Conservation (phyloP, 345 rosid species). For the Populus deltoides region DNA sequence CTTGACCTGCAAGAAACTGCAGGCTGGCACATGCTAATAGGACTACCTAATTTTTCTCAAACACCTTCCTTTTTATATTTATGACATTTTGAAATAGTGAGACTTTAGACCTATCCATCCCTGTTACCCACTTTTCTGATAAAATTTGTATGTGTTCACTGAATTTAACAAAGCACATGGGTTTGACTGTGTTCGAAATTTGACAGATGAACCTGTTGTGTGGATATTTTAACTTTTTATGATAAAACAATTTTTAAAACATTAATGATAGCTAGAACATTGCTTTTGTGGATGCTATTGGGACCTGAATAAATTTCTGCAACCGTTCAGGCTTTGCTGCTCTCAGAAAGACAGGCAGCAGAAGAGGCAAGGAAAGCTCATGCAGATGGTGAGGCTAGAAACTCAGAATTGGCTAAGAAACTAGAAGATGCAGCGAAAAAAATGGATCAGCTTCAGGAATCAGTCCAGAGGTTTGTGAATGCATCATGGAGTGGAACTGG, state of each 20-base stretch:
- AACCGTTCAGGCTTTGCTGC: slow-evolving; percentile 55
- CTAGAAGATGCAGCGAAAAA: slow-evolving; percentile 71
- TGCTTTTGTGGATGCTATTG: slow-evolving; percentile 1
- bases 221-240: neutral
- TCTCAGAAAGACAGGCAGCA: slow-evolving; percentile 57
- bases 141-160: no score
- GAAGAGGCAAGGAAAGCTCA: slow-evolving; percentile 64
- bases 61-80: no score
- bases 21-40: no score
- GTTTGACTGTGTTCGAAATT: neutral
- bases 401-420: slow-evolving; percentile 64
- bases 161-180: neutral
- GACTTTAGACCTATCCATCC: neutral
- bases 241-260: neutral
- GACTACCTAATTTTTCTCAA: no score
- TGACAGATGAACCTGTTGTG: neutral
- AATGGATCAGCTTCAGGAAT: slow-evolving; percentile 92
- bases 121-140: no score
- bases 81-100: neutral
- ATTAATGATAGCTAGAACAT: neutral
- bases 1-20: no score
- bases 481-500: neutral
- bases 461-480: slow-evolving; percentile 81
- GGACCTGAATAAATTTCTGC: slow-evolving; percentile 14
- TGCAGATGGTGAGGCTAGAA: slow-evolving; percentile 60